phyloP scores from a whole-genome alignment of 2,329 filamentous ascomycete genomes.

The Aureobasidium vineae region DNA sequence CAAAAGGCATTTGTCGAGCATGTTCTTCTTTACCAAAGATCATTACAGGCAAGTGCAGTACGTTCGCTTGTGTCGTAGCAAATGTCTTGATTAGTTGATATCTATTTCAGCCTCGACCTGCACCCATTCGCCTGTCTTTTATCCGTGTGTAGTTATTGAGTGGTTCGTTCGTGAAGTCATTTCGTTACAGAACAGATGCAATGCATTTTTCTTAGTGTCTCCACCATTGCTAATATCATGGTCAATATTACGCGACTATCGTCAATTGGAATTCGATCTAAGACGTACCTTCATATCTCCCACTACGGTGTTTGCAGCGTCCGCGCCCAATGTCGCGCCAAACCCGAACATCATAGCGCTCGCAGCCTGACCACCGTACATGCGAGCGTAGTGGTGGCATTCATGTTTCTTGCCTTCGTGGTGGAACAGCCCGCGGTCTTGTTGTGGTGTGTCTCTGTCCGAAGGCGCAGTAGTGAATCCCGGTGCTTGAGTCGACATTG shows the following conservation, averaged over 20 bases:
- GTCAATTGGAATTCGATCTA: not conserved
- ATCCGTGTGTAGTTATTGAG: not conserved
- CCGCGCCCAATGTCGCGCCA: slow-evolving; percentile 35
- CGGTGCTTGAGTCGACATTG: slow-evolving; percentile 32
- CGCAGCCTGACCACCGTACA: slow-evolving; percentile 35
- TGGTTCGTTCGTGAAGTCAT: not conserved
- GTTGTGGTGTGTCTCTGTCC: slow-evolving; percentile 34
- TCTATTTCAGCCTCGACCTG: not conserved
- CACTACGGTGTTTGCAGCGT: slow-evolving; percentile 36
- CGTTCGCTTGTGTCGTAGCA: not conserved
- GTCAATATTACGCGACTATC: not conserved
- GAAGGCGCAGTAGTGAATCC: slow-evolving; percentile 31
- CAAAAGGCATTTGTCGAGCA: no score
- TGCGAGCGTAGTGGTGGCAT: slow-evolving; percentile 35
- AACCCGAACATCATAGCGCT: slow-evolving; percentile 34
- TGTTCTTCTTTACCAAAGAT: not conserved
- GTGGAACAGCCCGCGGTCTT: slow-evolving; percentile 35
- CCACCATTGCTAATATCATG: slow-evolving; percentile 26
- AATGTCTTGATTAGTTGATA: not conserved
- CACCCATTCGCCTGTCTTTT: not conserved
- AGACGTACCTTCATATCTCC: slow-evolving; percentile 35
- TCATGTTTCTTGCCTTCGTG: slow-evolving; percentile 35
- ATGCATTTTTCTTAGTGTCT: slow-evolving; percentile 14
- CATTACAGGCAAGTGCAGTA: not conserved
- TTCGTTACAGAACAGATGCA: not conserved